These are phyloP conservation scores for Termitomyces sp. DNA, from an alignment of 768 basidiomycete species.

Conservation along the genomic window DNA sequence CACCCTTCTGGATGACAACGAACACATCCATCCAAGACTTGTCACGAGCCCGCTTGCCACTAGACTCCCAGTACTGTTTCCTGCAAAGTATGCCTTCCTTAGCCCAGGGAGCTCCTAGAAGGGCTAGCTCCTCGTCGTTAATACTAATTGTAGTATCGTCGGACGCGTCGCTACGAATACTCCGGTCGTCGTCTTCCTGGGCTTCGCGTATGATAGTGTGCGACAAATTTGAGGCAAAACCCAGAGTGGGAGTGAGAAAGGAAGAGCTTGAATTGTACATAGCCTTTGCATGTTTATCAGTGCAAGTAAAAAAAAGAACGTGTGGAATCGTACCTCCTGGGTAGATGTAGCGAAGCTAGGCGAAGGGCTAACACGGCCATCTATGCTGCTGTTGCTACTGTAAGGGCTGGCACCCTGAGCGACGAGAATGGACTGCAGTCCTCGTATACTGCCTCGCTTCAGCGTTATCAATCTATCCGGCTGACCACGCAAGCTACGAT, in stretches of 20 bases:
- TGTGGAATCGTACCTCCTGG: slow-evolving; percentile 57
- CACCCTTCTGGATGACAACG: slow-evolving; percentile 92
- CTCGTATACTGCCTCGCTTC: slow-evolving; percentile 91
- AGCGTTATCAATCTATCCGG: slow-evolving; percentile 72
- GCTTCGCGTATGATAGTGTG: slow-evolving; percentile 96
- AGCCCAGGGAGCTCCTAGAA: slow-evolving; percentile 97
- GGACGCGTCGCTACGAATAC: slow-evolving; percentile 62
- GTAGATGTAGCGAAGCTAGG: slow-evolving; percentile 92
- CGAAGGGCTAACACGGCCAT: slow-evolving; percentile 91
- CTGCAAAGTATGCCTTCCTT: slow-evolving; percentile 96
- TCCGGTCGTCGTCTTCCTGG: slow-evolving; percentile 85
- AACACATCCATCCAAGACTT: slow-evolving; percentile 95
- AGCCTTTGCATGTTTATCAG: slow-evolving; percentile 34
- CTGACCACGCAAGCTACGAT: slow-evolving; percentile 69
- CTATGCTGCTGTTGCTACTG: slow-evolving; percentile 78
- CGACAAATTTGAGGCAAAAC: slow-evolving; percentile 94
- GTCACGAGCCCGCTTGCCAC: slow-evolving; percentile 80
- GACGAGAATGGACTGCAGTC: slow-evolving; percentile 76
- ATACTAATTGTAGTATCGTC: slow-evolving; percentile 79
- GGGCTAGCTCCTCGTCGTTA: slow-evolving; percentile 91
- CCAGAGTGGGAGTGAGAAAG: slow-evolving; percentile 83
- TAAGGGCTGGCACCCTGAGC: slow-evolving; percentile 76
- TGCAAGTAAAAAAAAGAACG: background rate
- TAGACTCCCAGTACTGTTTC: slow-evolving; percentile 91
- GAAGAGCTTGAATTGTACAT: slow-evolving; percentile 63